Conservation (phyloP, 441 rosid species). For the Iberis amara region DNA sequence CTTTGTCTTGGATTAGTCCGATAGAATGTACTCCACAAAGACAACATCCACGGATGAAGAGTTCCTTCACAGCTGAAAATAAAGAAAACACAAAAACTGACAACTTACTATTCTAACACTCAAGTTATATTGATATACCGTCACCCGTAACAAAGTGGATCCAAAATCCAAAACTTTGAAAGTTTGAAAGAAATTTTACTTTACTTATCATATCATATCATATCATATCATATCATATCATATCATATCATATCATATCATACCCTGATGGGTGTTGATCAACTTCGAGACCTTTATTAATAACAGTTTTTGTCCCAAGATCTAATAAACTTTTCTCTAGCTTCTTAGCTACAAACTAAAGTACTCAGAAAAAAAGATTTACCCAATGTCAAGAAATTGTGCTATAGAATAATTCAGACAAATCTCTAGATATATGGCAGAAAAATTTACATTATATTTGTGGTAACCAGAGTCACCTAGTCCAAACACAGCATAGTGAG, state of each 20-base stretch:
- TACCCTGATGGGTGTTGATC: conserved; percentile 99
- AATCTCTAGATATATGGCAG: too few species aligned
- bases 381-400: too few species aligned
- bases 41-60: conserved; percentile 87
- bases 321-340: conserved; percentile 81
- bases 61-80: conserved; percentile 76
- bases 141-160: conserved; percentile 1
- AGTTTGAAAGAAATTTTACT: too few species aligned
- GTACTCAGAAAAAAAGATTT: neutral
- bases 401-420: too few species aligned
- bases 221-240: conserved; percentile 37
- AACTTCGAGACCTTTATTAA: conserved; percentile 86
- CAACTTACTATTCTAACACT: neutral
- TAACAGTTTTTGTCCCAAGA: conserved; percentile 64
- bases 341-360: conserved; percentile 94
- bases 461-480: conserved; percentile 92
- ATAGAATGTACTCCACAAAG: conserved; percentile 63
- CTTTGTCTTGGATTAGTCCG: conserved; percentile 44
- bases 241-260: conserved; percentile 11
- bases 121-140: neutral
- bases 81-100: neutral
- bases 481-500: conserved; percentile 76
- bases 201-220: too few species aligned
- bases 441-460: conserved; percentile 43
- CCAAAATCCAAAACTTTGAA: too few species aligned